phyloP scores from a whole-genome alignment of 768 basidiomycete species.

The Albatrellus ellisii region DNA sequence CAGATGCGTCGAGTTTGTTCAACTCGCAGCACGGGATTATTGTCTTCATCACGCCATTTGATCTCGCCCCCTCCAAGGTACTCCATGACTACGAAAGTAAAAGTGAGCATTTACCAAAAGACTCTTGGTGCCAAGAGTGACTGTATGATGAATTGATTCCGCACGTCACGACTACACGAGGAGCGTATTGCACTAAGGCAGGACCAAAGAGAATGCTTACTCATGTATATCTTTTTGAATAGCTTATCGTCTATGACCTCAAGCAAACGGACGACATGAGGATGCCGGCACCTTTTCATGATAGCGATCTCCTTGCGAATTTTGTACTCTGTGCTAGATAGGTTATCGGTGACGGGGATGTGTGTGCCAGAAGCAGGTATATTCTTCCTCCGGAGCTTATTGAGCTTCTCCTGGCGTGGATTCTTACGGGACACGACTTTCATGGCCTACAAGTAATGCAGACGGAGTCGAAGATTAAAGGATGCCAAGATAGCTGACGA shows the following conservation, averaged over 20 bases:
- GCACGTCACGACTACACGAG: too few species aligned
- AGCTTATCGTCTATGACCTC: constrained; percentile 93
- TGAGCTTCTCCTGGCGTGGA: constrained; percentile 54
- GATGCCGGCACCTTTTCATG: constrained; percentile 93
- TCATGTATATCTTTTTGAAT: constrained; percentile 84
- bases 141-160: too few species aligned
- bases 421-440: constrained; percentile 66
- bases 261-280: constrained; percentile 77
- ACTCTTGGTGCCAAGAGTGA: constrained; percentile 2
- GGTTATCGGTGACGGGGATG: constrained; percentile 49
- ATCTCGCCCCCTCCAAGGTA: constrained; percentile 94
- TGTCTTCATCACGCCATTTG: constrained; percentile 60
- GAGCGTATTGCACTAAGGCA: constrained; percentile 2
- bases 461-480: not conserved
- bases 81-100: constrained; percentile 64
- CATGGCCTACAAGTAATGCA: constrained; percentile 43
- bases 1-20: constrained; percentile 79
- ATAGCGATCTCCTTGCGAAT: constrained; percentile 93
- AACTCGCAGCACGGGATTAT: constrained; percentile 67
- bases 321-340: constrained; percentile 66
- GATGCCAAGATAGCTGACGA: constrained; percentile 6
- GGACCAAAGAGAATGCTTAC: constrained; percentile 34
- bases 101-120: constrained; percentile 6
- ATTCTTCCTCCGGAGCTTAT: constrained; percentile 26
- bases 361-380: constrained; percentile 32